Percentiles rank a stretch among this genome's conserved stretches.
Conservation (phyloP, 2,329 filamentous ascomycete species). For the Aspergillus arachidicola region DNA sequence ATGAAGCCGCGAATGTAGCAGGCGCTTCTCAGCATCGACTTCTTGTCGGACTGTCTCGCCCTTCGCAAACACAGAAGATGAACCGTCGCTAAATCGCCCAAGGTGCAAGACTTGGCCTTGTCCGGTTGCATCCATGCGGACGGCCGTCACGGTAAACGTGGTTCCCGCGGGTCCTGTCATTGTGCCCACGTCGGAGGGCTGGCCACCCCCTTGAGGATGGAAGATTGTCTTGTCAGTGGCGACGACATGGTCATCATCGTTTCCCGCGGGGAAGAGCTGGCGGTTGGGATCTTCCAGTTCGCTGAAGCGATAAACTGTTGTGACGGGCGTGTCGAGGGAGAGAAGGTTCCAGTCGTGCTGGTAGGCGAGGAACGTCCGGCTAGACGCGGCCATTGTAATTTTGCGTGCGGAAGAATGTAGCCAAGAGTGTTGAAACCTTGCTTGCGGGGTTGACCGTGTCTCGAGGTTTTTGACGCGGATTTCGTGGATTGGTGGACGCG, state of each 20-base stretch:
- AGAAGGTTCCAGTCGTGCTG: slow-evolving; percentile 46
- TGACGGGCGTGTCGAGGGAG: slow-evolving; percentile 48
- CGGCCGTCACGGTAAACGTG: slow-evolving; percentile 59
- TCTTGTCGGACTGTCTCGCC: slow-evolving; percentile 56
- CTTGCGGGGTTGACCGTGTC: background rate
- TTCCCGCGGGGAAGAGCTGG: slow-evolving; percentile 61
- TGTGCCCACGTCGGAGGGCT: slow-evolving; percentile 67
- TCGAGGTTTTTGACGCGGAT: background rate
- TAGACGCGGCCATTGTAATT: background rate
- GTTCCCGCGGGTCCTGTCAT: slow-evolving; percentile 45
- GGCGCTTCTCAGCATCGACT: slow-evolving; percentile 63
- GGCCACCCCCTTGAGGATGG: slow-evolving; percentile 73
- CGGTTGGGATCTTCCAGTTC: slow-evolving; percentile 56
- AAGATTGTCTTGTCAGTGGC: slow-evolving; percentile 70
- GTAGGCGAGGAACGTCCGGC: slow-evolving; percentile 28
- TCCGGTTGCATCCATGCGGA: slow-evolving; percentile 56
- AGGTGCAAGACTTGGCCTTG: slow-evolving; percentile 67
- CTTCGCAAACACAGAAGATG: slow-evolving; percentile 36
- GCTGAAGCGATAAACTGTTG: slow-evolving; percentile 53
- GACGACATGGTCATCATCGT: slow-evolving; percentile 58
- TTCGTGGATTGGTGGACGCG: background rate
- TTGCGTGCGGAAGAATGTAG: background rate
- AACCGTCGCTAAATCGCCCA: slow-evolving; percentile 54
- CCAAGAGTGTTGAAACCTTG: background rate
- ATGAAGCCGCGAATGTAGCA: slow-evolving; percentile 68